Evolutionary conservation across 2,329 filamentous ascomycete species (phyloP).

Genomic region (Lachnum nothofagi): DNA sequence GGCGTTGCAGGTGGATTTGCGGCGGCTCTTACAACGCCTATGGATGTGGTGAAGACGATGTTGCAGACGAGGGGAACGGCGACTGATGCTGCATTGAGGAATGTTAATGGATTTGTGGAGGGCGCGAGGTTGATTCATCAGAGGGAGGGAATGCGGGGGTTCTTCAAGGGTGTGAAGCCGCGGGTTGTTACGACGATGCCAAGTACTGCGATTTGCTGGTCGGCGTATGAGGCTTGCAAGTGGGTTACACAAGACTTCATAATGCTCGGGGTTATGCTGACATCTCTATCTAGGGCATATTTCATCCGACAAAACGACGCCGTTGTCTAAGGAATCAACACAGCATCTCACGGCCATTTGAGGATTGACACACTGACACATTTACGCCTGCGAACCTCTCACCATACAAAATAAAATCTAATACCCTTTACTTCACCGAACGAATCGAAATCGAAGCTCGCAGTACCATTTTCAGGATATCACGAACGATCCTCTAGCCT

Average conservation of each 20-base stretch:
- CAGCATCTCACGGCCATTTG: not conserved
- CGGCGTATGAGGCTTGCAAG: slow-evolving; percentile 65
- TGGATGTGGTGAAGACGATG: slow-evolving; percentile 98
- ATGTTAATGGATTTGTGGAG: slow-evolving; percentile 31
- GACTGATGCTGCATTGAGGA: slow-evolving; percentile 62
- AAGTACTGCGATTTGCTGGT: slow-evolving; percentile 99
- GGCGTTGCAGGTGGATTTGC: slow-evolving; percentile 90
- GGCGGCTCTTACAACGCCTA: slow-evolving; percentile 86
- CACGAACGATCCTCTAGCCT: not conserved
- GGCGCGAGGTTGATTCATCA: slow-evolving; percentile 42
- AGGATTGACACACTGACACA: not conserved
- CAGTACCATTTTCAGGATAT: slow-evolving; percentile 8
- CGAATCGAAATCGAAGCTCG: not conserved
- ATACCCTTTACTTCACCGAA: not conserved
- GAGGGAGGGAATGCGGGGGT: slow-evolving; percentile 78
- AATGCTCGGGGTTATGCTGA: slow-evolving; percentile 6
- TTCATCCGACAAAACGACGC: slow-evolving; percentile 52
- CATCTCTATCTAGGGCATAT: slow-evolving; percentile 45
- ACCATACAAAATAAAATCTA: not conserved
- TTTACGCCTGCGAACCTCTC: not conserved
- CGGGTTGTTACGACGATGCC: slow-evolving; percentile 95
- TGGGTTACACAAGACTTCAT: slow-evolving; percentile 37
- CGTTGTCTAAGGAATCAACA: slow-evolving; percentile 18
- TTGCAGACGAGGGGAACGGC: slow-evolving; percentile 87
- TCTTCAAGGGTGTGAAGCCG: slow-evolving; percentile 88